Evolutionary conservation across 2,329 filamentous ascomycete species (phyloP), one percentile per base, ranked within the genome.

Genomic region (Uncinocarpus reesii): DNA sequence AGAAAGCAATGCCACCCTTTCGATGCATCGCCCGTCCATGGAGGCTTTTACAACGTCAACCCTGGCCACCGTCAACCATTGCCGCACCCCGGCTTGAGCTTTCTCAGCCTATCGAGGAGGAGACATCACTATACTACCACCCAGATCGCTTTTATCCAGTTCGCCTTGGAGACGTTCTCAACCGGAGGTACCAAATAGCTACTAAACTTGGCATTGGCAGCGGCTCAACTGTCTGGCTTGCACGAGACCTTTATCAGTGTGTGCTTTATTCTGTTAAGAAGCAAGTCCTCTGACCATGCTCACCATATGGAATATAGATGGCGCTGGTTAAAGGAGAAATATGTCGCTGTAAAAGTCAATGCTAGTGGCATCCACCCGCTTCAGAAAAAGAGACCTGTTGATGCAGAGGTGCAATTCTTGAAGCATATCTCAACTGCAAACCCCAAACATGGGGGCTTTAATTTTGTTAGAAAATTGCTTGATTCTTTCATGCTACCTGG

Each of bases 141-240:
- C 45, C 52, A 41, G 40, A 36, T 2, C 37, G 29, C 29, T 54
- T 51, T 46, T 54, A 54, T 38, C 52, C 48, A 2, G 48, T 34
- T 3, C 41, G 42, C 8, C 32, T 54, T 2, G 50, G 50, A 13
- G 50, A 54, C 15, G 28, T 52, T n/a, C 48, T 54, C 54, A 61
- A 52, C 31, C 45, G 29, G 36, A 40, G 52, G 15, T 52, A 54
- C 31, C 52, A 54, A 36, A 32, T 52, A 40, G 50, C 37, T 18
- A 51, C 35, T 20, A 73, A 74, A 52, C 61, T 72, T 10, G 70
- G 70, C 21, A 69, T 65, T 53, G 69, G 69, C 7, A 58, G 57
- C 4, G 56, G 53, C 34, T 70, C 69, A 7, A 72, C 69, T 0
- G 64, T 68, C 2, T 73, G 70, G 69, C 61, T 72, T 31, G 52